phyloP scores from a whole-genome alignment of 352 stramenopile genomes.

The Pythium folliculosum region DNA sequence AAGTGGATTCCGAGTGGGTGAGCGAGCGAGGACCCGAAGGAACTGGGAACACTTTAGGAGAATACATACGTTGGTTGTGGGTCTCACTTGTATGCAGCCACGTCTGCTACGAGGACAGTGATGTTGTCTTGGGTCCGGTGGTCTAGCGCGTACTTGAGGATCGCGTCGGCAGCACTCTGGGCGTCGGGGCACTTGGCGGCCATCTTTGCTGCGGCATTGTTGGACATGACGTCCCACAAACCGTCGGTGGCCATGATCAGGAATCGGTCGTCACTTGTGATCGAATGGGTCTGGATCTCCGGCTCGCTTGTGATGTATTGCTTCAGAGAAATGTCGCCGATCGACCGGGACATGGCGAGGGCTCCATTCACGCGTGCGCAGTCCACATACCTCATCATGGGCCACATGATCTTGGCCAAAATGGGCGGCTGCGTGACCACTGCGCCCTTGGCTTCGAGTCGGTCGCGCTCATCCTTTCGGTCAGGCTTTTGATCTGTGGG shows the following conservation, averaged over 20 bases:
- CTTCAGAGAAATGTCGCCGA: constrained; percentile 82
- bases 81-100: constrained; percentile 52
- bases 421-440: constrained; percentile 62
- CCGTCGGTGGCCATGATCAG: constrained; percentile 83
- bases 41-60: not conserved
- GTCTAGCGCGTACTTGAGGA: constrained; percentile 60
- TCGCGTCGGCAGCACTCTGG: constrained; percentile 57
- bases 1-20: not conserved
- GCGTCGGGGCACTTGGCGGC: constrained; percentile 49
- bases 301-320: constrained; percentile 75
- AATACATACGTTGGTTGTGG: constrained; percentile 10
- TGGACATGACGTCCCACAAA: constrained; percentile 85
- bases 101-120: constrained; percentile 73
- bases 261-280: constrained; percentile 64
- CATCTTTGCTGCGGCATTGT: constrained; percentile 58
- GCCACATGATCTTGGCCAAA: constrained; percentile 75
- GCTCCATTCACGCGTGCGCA: constrained; percentile 80
- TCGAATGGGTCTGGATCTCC: constrained; percentile 64
- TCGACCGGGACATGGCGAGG: constrained; percentile 81
- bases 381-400: constrained; percentile 75
- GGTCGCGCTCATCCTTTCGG: constrained; percentile 68
- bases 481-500: constrained; percentile 78
- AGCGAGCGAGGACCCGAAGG: not conserved
- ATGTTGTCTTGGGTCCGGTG: constrained; percentile 74
- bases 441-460: constrained; percentile 69